Base-by-base conservation (phyloP, 208 protist species). In the Acanthamoeba healyi region DNA sequence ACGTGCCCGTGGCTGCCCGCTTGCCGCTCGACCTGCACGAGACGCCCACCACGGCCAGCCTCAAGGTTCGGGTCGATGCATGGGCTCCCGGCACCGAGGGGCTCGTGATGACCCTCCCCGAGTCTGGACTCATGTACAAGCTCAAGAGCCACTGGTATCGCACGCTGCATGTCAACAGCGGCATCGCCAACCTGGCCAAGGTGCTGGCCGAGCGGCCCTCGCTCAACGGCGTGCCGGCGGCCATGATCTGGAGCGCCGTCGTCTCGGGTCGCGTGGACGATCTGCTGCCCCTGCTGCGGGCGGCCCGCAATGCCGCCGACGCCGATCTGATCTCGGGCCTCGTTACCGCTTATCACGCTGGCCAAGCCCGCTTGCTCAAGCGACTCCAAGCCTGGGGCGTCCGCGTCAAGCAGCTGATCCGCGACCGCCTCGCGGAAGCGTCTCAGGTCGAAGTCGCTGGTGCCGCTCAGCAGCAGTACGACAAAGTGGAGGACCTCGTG, bases 81-180 rank as follows among this genome's bases (percentile, higher is more conserved):
- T 91, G 84, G 84, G 58, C 14, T 79, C 84, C 84, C 22, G 84
- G 84, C 7, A 38, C 24, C 32, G 84, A 91, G 42, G 84, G 84
- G 49, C 54, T 91, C 26, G 84, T 91, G 22, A 34, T 91, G 46
- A 46, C 26, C 54, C 58, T 91, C 7, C 56, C 56, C 2, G 84
- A 22, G 24, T 44, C 38, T 4, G 84, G 84, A 4, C 84, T n/a
- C 49, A 72, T 91, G 32, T 91, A 91, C 58, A 91, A 91, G 54
- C 54, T 91, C 51, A 91, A 91, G 84, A 91, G 84, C 51, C 84
- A 91, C 54, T 91, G 84, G 84, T 91, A 91, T 38, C 84, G 84
- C 54, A 70, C 84, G 34, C 38, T 91, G 1, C 84, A 91, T 26
- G 32, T 51, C 84, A 65, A 91, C 84, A 91, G 84, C 36, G 84